Conservation (phyloP, 371 early-diverging fungal genomes). For the Syncephalastrum racemosum region DNA sequence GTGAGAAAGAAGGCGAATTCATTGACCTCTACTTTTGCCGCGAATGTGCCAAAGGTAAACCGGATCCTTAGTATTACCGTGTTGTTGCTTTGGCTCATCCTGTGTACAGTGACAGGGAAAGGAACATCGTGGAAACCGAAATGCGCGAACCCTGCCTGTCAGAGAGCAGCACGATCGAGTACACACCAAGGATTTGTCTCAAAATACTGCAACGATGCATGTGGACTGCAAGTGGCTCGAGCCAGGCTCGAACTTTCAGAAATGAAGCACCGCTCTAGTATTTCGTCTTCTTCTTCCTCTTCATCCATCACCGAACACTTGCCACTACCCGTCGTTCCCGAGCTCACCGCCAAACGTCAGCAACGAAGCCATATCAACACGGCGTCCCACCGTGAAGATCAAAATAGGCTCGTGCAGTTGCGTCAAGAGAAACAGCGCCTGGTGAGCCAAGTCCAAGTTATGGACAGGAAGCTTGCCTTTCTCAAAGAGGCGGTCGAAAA, state of each 20-base stretch:
- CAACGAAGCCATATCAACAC: slow-evolving; percentile 18
- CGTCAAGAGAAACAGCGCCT: slow-evolving; percentile 15
- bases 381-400: slow-evolving; percentile 31
- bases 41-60: slow-evolving; percentile 46
- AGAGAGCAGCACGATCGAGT: slow-evolving; percentile 29
- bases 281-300: not conserved
- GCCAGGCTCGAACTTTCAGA: slow-evolving; percentile 34
- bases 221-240: slow-evolving; percentile 46
- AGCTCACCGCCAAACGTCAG: slow-evolving; percentile 14
- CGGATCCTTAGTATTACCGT: not conserved
- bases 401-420: slow-evolving; percentile 20
- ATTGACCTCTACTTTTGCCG: slow-evolving; percentile 61
- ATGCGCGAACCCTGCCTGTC: slow-evolving; percentile 48
- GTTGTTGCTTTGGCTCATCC: slow-evolving; percentile 3
- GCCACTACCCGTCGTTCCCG: slow-evolving; percentile 5
- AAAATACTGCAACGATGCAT: slow-evolving; percentile 41
- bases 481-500: slow-evolving; percentile 20
- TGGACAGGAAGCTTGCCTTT: slow-evolving; percentile 22
- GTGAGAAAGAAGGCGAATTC: slow-evolving; percentile 55
- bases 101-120: slow-evolving; percentile 38
- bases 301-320: not conserved
- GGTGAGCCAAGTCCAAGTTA: slow-evolving; percentile 11
- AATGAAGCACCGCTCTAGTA: slow-evolving; percentile 25
- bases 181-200: slow-evolving; percentile 31
- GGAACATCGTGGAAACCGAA: slow-evolving; percentile 50